A percentile compares a stretch with the other conserved stretches of the same genome.
phyloP scores from a whole-genome alignment of 2,329 filamentous ascomycete species.

The Metarhizium humberi region DNA sequence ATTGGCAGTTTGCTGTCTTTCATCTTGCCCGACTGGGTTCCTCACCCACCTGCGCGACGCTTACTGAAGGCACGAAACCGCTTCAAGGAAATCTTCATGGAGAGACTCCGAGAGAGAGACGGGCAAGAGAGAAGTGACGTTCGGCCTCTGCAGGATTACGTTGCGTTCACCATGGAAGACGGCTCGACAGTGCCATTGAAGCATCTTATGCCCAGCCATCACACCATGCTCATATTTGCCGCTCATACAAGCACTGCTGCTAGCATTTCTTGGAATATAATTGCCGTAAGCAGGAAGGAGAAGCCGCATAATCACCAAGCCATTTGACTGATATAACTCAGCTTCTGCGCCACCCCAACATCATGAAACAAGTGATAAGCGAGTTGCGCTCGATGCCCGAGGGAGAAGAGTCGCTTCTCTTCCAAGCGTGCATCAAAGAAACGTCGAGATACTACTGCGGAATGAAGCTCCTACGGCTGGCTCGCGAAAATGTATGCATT shows the following conservation, averaged over 20 bases:
- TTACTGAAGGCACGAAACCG: slow-evolving; percentile 8
- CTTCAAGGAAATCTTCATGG: slow-evolving; percentile 10
- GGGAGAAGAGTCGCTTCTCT: slow-evolving; percentile 2
- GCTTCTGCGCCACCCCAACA: not conserved
- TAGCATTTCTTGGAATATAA: slow-evolving; percentile 9
- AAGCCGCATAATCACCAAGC: not conserved
- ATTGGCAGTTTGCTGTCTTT: slow-evolving; percentile 6
- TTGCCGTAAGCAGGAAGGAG: slow-evolving; percentile 8
- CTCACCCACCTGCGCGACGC: slow-evolving; percentile 7
- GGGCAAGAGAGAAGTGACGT: not conserved
- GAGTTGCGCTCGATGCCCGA: slow-evolving; percentile 8
- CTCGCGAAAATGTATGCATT: slow-evolving; percentile 2
- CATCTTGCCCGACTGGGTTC: slow-evolving; percentile 10
- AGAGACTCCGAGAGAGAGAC: slow-evolving; percentile 8
- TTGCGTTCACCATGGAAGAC: slow-evolving; percentile 10
- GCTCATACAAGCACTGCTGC: slow-evolving; percentile 10
- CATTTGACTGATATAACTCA: not conserved
- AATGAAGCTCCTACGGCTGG: slow-evolving; percentile 3
- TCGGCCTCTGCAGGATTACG: slow-evolving; percentile 8
- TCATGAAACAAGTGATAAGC: slow-evolving; percentile 1
- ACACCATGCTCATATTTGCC: slow-evolving; percentile 11
- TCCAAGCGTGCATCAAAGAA: slow-evolving; percentile 13
- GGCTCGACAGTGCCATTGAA: slow-evolving; percentile 6
- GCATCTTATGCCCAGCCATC: slow-evolving; percentile 5
- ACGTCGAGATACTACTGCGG: slow-evolving; percentile 10